Conservation (phyloP, 23 red algal species). For the Gracilariopsis chorda region DNA sequence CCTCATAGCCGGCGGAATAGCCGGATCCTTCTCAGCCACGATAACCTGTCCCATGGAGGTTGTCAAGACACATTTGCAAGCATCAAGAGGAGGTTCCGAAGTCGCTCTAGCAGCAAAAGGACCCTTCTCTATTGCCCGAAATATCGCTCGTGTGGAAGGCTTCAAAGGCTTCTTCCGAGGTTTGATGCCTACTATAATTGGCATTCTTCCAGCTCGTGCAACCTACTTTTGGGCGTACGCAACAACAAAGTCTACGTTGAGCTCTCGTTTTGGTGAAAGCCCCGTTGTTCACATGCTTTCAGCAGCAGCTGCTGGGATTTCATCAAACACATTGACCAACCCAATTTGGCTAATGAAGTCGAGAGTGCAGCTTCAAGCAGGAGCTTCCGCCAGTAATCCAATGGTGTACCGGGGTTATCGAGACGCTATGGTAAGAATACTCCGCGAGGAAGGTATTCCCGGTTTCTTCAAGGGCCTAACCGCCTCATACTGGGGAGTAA, state of each 20-base stretch:
- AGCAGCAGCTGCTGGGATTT: slow-evolving; percentile 86
- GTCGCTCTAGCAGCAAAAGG: slow-evolving; percentile 57
- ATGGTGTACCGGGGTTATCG: slow-evolving; percentile 83
- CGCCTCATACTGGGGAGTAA: slow-evolving; percentile 93
- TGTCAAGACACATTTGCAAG: slow-evolving; percentile 87
- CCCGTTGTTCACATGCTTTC: slow-evolving; percentile 86
- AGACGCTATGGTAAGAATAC: slow-evolving; percentile 90
- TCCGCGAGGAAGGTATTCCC: slow-evolving; percentile 84
- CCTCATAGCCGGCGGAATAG: slow-evolving; percentile 92
- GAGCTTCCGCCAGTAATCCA: slow-evolving; percentile 51
- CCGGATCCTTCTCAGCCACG: slow-evolving; percentile 88
- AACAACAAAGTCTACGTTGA: slow-evolving; percentile 79
- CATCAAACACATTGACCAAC: slow-evolving; percentile 96
- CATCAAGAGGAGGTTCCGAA: slow-evolving; percentile 55
- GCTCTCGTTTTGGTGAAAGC: slow-evolving; percentile 62
- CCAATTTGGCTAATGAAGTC: slow-evolving; percentile 99
- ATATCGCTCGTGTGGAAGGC: slow-evolving; percentile 82
- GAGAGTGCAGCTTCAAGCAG: slow-evolving; percentile 94
- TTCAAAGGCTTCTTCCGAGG: slow-evolving; percentile 94
- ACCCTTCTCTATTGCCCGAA: slow-evolving; percentile 58
- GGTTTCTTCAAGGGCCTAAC: slow-evolving; percentile 95
- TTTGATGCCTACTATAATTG: slow-evolving; percentile 84
- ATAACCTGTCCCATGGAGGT: slow-evolving; percentile 99
- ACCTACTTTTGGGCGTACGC: slow-evolving; percentile 99
- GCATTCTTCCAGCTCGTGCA: slow-evolving; percentile 91